These are phyloP conservation scores for Forsythia viridissima DNA, from an alignment of 257 asterid genomes.

Conservation along the genomic window DNA sequence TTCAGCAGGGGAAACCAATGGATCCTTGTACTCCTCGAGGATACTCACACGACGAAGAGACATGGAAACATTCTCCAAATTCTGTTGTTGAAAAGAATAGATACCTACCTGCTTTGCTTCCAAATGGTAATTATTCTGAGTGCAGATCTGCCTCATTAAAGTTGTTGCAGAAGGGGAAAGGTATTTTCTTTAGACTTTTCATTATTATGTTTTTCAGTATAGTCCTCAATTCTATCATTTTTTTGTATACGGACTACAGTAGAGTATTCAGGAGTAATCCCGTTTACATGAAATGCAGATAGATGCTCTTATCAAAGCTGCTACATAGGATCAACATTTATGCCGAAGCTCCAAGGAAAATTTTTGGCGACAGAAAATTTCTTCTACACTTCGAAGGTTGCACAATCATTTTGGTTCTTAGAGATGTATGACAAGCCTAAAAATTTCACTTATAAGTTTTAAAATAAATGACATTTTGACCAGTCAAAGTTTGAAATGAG, in stretches of 20 bases:
- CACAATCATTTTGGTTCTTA: not conserved
- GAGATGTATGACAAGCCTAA: not conserved
- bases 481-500: too few relatives aligned
- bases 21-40: constrained; percentile 98
- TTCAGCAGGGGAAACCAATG: constrained; percentile 43
- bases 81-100: constrained; percentile 42
- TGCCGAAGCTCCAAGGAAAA: constrained; percentile 84
- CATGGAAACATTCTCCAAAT: constrained; percentile 47
- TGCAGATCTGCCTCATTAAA: constrained; percentile 85
- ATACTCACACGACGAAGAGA: constrained; percentile 47
- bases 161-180: constrained; percentile 82
- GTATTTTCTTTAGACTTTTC: constrained; percentile 34
- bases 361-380: constrained; percentile 95
- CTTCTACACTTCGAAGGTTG: constrained; percentile 89
- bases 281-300: constrained; percentile 47
- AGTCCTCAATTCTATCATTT: not conserved
- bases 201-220: not conserved
- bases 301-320: constrained; percentile 68
- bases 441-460: not conserved
- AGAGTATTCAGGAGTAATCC: not conserved
- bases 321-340: constrained; percentile 70
- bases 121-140: constrained; percentile 86
- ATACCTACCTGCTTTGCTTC: constrained; percentile 54
- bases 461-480: too few relatives aligned
- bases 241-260: not conserved